Base-by-base conservation (phyloP, 345 rosid species). In the Excoecaria agallocha region DNA sequence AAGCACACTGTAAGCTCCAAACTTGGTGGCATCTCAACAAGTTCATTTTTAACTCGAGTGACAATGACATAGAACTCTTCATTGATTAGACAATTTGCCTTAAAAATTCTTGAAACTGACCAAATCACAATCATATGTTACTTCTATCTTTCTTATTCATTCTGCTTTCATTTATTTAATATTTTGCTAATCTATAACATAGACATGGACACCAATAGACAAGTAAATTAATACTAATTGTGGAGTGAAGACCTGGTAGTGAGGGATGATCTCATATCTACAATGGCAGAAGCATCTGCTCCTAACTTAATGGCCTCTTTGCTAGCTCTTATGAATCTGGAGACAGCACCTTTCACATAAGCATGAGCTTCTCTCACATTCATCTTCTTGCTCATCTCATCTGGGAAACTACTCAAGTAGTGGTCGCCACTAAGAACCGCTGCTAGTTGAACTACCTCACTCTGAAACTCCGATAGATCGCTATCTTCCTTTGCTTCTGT, bases 341-440 rank as follows among this genome's bases (percentile, higher is more conserved):
- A 77, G 2, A 89, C 84, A 2, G 98, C 88, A 12, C 91, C 97
- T 76, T 69, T 84, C 20, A 85, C 90, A 45, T 95, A 95, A 22
- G 87, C 87, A 39, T 89, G 90, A 78, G 96, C 99, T 84, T 89
- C 88, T 83, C 83, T 89, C 35, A 95, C 97, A 0, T 82, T 89
- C 98, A 94, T 89, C 78, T 88, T 91, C 88, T 87, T 87, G 69
- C 91, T 80, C 87, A 89, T 87, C 81, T 88, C 86, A 39, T 91
- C 84, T 0, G 90, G 97, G 82, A 86, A 95, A 79, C 96, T 93
- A 87, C 92, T 91, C 65, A 91, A 80, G 83, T 86, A 90, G 56
- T 95, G 97, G 76, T 95, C 99, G 0, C 98, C 99, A 0, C 88
- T 93, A 6, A 94, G 98, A 75, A 91, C 97, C 10, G 97, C 98